A percentile compares a stretch with the other conserved stretches of the same genome.
Evolutionary conservation across 2,329 filamentous ascomycete species (phyloP).

Genomic region (Talaromyces sp.): DNA sequence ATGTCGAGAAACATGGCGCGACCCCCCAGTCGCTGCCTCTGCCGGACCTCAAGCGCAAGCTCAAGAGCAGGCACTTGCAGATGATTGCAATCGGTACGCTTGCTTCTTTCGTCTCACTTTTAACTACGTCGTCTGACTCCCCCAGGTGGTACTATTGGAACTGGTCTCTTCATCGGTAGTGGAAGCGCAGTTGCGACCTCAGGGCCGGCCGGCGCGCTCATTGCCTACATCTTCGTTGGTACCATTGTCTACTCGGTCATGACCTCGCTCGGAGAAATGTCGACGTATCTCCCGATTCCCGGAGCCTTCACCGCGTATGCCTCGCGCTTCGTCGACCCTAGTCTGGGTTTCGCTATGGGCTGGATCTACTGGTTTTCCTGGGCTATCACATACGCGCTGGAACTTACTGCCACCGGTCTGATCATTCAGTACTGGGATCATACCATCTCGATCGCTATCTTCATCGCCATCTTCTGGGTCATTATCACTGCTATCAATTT

Average conservation of each 20-base stretch:
- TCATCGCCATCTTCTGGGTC: conserved; percentile 55
- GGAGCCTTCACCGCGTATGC: conserved; percentile 75
- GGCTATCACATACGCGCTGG: conserved; percentile 23
- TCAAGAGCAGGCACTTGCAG: conserved; percentile 85
- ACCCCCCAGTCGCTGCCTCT: conserved; percentile 56
- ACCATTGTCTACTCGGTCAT: conserved; percentile 72
- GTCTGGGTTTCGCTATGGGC: conserved; percentile 70
- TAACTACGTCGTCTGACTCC: background rate
- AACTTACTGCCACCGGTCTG: conserved; percentile 61
- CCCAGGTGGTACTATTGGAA: conserved; percentile 63
- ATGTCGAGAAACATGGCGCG: conserved; percentile 34
- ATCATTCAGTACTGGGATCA: conserved; percentile 59
- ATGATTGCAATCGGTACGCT: conserved; percentile 96
- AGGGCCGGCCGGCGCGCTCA: conserved; percentile 61
- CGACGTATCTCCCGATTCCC: conserved; percentile 69
- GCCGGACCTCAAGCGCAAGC: conserved; percentile 61
- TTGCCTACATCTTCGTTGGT: conserved; percentile 66
- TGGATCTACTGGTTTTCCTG: conserved; percentile 80
- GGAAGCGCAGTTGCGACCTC: conserved; percentile 58
- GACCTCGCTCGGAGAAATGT: conserved; percentile 62
- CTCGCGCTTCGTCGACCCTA: conserved; percentile 66
- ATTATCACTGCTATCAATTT: conserved; percentile 50
- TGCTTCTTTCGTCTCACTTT: background rate
- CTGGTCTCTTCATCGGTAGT: conserved; percentile 66
- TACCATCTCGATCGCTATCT: conserved; percentile 40